Evolutionary conservation across 179 eudicot species (phyloP).

Genomic region (Nepenthes alata): DNA sequence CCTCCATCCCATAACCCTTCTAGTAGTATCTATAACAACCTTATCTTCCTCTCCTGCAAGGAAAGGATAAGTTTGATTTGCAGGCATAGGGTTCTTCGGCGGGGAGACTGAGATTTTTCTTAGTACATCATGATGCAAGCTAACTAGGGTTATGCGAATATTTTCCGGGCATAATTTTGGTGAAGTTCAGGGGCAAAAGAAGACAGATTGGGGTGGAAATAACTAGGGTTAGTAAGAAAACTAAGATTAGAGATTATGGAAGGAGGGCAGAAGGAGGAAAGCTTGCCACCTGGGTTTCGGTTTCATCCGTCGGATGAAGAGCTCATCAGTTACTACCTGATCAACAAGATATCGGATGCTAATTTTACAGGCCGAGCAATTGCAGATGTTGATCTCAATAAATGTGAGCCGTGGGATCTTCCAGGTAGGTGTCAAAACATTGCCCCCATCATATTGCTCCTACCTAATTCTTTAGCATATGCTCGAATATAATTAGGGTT

Average conservation of each 20-base stretch:
- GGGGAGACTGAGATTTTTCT: too few relatives aligned
- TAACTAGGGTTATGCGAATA: too few relatives aligned
- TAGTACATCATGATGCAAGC: too few relatives aligned
- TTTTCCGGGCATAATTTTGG: too few relatives aligned
- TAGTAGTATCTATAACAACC: too few relatives aligned
- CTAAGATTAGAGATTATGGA: conserved; percentile 15
- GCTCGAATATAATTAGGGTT: too few relatives aligned
- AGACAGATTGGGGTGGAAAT: too few relatives aligned
- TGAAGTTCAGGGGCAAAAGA: too few relatives aligned
- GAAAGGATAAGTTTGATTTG: too few relatives aligned
- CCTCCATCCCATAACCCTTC: conserved; percentile 1
- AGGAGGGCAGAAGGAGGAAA: conserved; percentile 25
- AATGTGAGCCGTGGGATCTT: conserved; percentile 57
- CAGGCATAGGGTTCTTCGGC: too few relatives aligned
- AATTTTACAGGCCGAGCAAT: conserved; percentile 30
- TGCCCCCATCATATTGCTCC: too few relatives aligned
- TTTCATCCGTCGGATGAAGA: conserved; percentile 53
- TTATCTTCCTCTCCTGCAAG: background rate
- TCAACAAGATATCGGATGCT: conserved; percentile 37
- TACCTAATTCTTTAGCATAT: too few relatives aligned
- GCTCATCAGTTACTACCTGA: conserved; percentile 35
- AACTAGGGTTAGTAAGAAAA: background rate
- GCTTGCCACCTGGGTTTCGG: conserved; percentile 42
- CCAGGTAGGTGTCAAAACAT: conserved; percentile 19
- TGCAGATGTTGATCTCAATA: conserved; percentile 43